Base-by-base conservation (phyloP, 148 eudicot genomes). In the Polygonum maritimum region DNA sequence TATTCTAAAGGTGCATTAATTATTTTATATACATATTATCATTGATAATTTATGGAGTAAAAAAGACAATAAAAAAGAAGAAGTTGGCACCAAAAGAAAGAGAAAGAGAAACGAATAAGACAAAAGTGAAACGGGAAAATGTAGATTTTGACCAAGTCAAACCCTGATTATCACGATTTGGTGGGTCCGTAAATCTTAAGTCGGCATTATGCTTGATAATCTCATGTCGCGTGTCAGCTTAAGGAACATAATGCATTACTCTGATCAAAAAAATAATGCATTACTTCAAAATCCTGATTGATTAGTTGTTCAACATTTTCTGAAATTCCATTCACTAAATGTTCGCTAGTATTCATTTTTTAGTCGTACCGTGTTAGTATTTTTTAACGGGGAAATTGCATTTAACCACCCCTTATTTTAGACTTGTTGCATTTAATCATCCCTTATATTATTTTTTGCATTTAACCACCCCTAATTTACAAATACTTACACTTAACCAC, bases 101-200 rank as follows among this genome's bases (percentile, higher is more conserved):
- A 26, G 31, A 22, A 60, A 22, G 33, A 58, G 31, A 51, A 26
- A 26, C 19, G 60, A 58, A 60, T 22, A 60, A 60, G 36, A 60
- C 36, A 26, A 2, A 22, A 60, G 9, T 16, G 19, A 21, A n/a
- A 57, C 1, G 63, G 21, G 26, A 22, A 2, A 22, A 22, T 22
- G 9, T 60, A 9, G 38, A 6, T 26, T 0, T 60, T 26, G 69
- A 60, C 69, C 69, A 60, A 60, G 69, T 60, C 38, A 60, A 22
- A 9, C 69, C 69, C 69, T 60, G 31, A 60, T 22, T 60, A 60
- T 38, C 36, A 60, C 38, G 69, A 60, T 60, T 60, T 60, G 33
- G 36, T 60, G 69, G 69, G 38, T 9, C 38, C 69, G 69, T 26
- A 60, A 60, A 60, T 60, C 69, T 60, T 26, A 60, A 31, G 69